Base-by-base conservation (phyloP, 495 filamentous ascomycete genomes). In the Pseudoneurospora amorphoporcata region DNA sequence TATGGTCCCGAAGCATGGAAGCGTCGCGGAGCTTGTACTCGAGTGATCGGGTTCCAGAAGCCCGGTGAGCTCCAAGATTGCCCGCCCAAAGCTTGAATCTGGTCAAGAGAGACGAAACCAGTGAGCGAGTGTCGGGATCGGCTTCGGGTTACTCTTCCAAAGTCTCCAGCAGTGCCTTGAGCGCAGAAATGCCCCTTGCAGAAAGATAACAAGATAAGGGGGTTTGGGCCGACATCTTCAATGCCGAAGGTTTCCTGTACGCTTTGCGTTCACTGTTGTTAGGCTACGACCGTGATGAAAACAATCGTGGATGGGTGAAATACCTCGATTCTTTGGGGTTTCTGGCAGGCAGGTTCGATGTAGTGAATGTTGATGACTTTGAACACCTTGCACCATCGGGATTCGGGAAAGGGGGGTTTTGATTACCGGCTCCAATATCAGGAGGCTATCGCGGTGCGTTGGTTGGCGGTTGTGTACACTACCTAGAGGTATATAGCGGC, bases 1-100 rank as follows among this genome's bases (percentile, higher is more conserved):
- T 14, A 35, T 75, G 39, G 73, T 74, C 32, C 19, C 39, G 38
- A 71, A 78, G 23, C 78, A 70, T 61, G 76, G 76, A 42, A 74
- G 42, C 39, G 9, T 69, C 53, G 32, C 70, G 61, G 71, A 71
- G 70, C 2, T 70, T 39, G 71, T 74, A 73, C 16, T 73, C 68
- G 72, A 70, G 19, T 4, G 69, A 41, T 61, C 68, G 61, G 19
- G 39, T 71, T 5, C 68, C 65, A 17, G 71, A 70, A 16, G 74
- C 14, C 17, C 76, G 73, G 39, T 74, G 68, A 5, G 71, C 45
- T 17, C 76, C 71, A 14, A 72, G 23, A 47, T 53, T 68, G 8
- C 72, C 72, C 8, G 45, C 71, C 69, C 58, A 58, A 4, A 58
- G 71, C 69, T 70, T 68, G 19, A 71, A 37, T 35, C 68, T 77